These are phyloP conservation scores for Lachancea quebecensis DNA, from an alignment of 805 yeast species.

Conservation along the genomic window DNA sequence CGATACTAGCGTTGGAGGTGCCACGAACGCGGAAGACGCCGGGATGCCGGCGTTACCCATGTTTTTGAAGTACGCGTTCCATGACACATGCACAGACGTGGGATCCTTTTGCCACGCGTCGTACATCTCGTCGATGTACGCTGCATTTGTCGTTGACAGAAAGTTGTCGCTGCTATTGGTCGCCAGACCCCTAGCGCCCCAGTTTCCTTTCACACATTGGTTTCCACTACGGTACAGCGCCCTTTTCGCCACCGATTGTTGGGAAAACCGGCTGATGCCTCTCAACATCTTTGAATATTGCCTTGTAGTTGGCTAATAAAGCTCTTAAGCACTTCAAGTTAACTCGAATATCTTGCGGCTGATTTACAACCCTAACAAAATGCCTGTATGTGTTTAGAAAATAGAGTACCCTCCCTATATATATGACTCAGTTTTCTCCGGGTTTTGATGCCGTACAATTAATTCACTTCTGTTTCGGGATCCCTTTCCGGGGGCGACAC, in stretches of 20 bases:
- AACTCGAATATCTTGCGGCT: too few relatives aligned
- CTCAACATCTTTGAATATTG: slow-evolving; percentile 3
- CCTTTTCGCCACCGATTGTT: slow-evolving; percentile 9
- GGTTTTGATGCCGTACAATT: background rate
- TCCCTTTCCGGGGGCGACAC: background rate
- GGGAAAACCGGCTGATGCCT: slow-evolving; percentile 6
- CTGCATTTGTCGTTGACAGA: slow-evolving; percentile 76
- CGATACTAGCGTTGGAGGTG: slow-evolving; percentile 90
- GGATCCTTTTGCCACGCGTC: slow-evolving; percentile 92
- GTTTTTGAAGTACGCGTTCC: slow-evolving; percentile 96
- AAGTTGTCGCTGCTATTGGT: slow-evolving; percentile 50
- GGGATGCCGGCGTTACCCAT: slow-evolving; percentile 65
- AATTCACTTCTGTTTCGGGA: too few relatives aligned
- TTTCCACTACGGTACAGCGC: slow-evolving; percentile 7
- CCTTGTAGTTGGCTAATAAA: background rate
- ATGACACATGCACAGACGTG: slow-evolving; percentile 81
- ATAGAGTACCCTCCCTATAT: background rate
- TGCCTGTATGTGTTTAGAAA: too few relatives aligned
- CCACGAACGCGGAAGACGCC: slow-evolving; percentile 68
- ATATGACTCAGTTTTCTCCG: background rate
- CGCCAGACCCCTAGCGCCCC: slow-evolving; percentile 1
- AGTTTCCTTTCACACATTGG: background rate
- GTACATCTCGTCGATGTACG: slow-evolving; percentile 97
- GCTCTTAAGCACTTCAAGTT: background rate
- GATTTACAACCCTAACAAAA: too few relatives aligned